These are phyloP conservation scores for Pezicula carpinea DNA, from an alignment of 2,329 filamentous ascomycete species.

Conservation along the genomic window DNA sequence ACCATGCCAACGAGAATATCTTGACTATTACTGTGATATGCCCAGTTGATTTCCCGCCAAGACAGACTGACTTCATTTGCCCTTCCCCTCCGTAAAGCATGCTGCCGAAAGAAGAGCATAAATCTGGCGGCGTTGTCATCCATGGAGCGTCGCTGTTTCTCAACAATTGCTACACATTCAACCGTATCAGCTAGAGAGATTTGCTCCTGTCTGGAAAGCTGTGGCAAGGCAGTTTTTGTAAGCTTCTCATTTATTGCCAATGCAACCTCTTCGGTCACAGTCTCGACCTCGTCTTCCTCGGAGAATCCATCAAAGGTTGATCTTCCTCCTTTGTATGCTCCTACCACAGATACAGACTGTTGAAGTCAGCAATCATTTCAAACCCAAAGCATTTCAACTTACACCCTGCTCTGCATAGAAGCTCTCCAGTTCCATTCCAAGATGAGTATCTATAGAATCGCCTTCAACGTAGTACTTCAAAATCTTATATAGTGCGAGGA, in stretches of 20 bases:
- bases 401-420: slow-evolving; percentile 42
- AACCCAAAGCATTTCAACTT: slow-evolving; percentile 8
- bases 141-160: slow-evolving; percentile 82
- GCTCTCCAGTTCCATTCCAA: slow-evolving; percentile 61
- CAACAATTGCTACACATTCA: slow-evolving; percentile 78
- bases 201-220: slow-evolving; percentile 80
- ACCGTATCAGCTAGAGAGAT: slow-evolving; percentile 80
- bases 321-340: slow-evolving; percentile 13
- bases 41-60: slow-evolving; percentile 81
- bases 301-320: slow-evolving; percentile 47
- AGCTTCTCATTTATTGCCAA: slow-evolving; percentile 69
- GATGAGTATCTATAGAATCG: slow-evolving; percentile 72
- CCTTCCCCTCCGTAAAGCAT: slow-evolving; percentile 64
- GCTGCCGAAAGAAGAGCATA: slow-evolving; percentile 81
- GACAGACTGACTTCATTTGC: slow-evolving; percentile 61
- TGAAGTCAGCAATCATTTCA: slow-evolving; percentile 8
- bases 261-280: slow-evolving; percentile 69
- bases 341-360: slow-evolving; percentile 14
- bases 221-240: slow-evolving; percentile 67
- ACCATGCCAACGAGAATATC: slow-evolving; percentile 87
- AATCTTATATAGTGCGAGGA: slow-evolving; percentile 67
- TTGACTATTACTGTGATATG: slow-evolving; percentile 79
- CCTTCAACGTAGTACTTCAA: slow-evolving; percentile 82
- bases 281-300: slow-evolving; percentile 51
- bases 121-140: slow-evolving; percentile 87